phyloP scores from a whole-genome alignment of 441 rosid species.

The Syzygium syzygioides region DNA sequence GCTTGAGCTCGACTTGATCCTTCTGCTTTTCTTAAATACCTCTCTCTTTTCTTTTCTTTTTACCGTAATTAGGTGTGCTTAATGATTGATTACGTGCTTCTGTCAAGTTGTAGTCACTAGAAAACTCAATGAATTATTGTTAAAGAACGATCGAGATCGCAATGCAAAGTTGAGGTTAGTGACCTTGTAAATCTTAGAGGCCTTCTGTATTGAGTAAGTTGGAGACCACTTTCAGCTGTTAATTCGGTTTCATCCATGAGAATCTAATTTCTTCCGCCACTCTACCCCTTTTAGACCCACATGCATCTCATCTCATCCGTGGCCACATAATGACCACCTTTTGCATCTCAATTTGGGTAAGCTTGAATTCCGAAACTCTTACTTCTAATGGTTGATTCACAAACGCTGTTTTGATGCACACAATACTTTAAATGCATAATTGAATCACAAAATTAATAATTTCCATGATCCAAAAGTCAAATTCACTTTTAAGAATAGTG shows the following conservation, averaged over 20 bases:
- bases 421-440: too few species aligned
- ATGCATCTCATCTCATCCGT: too few species aligned
- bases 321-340: too few species aligned
- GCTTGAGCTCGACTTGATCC: background rate
- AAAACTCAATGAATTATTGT: background rate
- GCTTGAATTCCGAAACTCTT: too few species aligned
- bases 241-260: background rate
- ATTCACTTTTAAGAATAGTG: too few species aligned
- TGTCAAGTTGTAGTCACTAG: background rate
- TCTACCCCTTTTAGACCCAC: too few species aligned
- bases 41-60: background rate
- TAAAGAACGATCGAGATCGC: background rate
- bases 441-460: too few species aligned
- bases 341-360: too few species aligned
- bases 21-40: background rate
- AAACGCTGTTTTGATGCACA: too few species aligned
- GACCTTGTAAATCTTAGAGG: background rate
- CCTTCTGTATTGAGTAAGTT: background rate
- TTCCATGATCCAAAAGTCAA: too few species aligned
- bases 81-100: background rate
- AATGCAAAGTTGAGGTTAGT: background rate
- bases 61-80: background rate
- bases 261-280: background rate
- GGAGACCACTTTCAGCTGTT: background rate
- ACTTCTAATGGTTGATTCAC: too few species aligned